Evolutionary conservation across 805 yeast species (phyloP).

Genomic region (Saturnispora kantuleensis): DNA sequence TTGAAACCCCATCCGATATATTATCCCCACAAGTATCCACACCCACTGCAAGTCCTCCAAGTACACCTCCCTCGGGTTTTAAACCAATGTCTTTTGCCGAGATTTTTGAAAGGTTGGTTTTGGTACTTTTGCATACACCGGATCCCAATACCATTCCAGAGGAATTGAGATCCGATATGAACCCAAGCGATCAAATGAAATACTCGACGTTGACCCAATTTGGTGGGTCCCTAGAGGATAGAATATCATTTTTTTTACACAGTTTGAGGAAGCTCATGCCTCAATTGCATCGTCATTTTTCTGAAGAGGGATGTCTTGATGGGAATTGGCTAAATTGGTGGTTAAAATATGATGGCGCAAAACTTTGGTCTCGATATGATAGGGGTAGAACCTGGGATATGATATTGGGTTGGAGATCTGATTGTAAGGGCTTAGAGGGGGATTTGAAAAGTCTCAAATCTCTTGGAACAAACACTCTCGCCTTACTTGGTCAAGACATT

Average conservation of each 20-base stretch:
- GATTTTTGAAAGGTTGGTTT: constrained; percentile 62
- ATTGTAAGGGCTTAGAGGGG: constrained; percentile 18
- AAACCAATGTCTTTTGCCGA: constrained; percentile 49
- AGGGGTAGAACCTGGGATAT: constrained; percentile 88
- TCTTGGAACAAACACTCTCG: constrained; percentile 16
- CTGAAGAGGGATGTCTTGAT: constrained; percentile 69
- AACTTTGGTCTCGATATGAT: constrained; percentile 71
- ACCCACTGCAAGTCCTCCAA: constrained; percentile 17
- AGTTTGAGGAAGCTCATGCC: constrained; percentile 57
- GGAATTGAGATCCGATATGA: constrained; percentile 8
- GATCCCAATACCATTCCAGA: constrained; percentile 27
- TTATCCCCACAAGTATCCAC: constrained; percentile 21
- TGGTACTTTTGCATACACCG: constrained; percentile 69
- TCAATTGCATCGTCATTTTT: constrained; percentile 63
- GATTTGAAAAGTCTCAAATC: constrained; percentile 19
- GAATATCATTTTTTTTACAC: constrained; percentile 59
- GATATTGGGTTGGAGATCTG: constrained; percentile 65
- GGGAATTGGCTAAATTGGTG: constrained; percentile 94
- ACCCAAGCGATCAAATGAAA: constrained; percentile 13
- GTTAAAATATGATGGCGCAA: constrained; percentile 84
- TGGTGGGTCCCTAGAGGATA: constrained; percentile 57
- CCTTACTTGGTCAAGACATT: constrained; percentile 45
- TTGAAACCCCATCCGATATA: constrained; percentile 18
- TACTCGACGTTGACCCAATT: constrained; percentile 15
- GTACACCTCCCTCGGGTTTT: constrained; percentile 14